A percentile compares a stretch with the other conserved stretches of the same genome.
Evolutionary conservation across 306 rosid genomes (phyloP).

Genomic region (Corylus americana): DNA sequence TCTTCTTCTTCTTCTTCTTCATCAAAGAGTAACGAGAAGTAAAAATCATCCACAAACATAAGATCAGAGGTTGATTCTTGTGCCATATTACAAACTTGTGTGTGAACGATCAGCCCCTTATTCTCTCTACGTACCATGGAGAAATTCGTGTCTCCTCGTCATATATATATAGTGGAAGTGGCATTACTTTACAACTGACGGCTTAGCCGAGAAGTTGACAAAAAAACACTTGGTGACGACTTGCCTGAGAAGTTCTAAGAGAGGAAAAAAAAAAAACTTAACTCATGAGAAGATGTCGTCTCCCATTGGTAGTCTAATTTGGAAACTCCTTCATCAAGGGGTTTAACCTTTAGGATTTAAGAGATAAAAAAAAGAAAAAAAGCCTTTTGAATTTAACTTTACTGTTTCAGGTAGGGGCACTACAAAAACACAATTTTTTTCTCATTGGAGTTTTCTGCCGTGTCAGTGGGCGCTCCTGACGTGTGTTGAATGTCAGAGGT

Average conservation of each 20-base stretch:
- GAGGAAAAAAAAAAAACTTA: neutral
- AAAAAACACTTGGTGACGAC: neutral
- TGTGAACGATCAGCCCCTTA: neutral
- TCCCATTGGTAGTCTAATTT: too few species aligned
- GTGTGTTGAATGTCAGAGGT: too few species aligned
- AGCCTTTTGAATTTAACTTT: too few species aligned
- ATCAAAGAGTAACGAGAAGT: conserved; percentile 36
- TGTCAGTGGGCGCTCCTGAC: too few species aligned
- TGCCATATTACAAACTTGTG: conserved; percentile 25
- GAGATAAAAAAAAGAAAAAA: too few species aligned
- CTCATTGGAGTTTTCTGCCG: too few species aligned
- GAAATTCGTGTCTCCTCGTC: neutral
- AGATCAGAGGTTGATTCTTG: conserved; percentile 9
- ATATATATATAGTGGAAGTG: neutral
- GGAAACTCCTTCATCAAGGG: too few species aligned
- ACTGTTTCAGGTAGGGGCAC: too few species aligned
- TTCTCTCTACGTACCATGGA: neutral
- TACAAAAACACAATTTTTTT: too few species aligned
- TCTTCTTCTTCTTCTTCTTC: neutral
- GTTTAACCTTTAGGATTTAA: too few species aligned
- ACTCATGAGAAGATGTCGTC: too few species aligned
- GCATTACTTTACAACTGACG: neutral
- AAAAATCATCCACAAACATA: conserved; percentile 31
- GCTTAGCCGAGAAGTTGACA: too few species aligned
- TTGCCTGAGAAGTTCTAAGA: neutral